A percentile compares a stretch with the other conserved stretches of the same genome.
These are phyloP conservation scores for Oryza brachyantha DNA, from an alignment of 176 grass and related monocot genomes.

Conservation along the genomic window DNA sequence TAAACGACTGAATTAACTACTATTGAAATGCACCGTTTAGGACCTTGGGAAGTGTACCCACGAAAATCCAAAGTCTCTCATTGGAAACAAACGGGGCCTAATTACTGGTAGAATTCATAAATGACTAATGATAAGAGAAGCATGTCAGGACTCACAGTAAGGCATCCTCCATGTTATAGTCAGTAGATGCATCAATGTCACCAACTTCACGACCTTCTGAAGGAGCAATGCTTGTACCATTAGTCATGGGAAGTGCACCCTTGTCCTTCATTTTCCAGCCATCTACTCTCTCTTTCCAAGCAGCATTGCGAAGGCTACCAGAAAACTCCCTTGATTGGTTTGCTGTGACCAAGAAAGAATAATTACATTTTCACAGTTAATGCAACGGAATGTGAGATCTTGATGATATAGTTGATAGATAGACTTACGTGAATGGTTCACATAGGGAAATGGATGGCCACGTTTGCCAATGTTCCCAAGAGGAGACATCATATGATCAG, in stretches of 20 bases:
- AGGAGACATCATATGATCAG: constrained; percentile 93
- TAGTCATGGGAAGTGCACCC: constrained; percentile 75
- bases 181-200: constrained; percentile 92
- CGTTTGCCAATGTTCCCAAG: constrained; percentile 71
- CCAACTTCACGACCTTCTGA: constrained; percentile 76
- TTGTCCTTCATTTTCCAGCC: constrained; percentile 99
- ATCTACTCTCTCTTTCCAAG: constrained; percentile 99
- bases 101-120: neutral
- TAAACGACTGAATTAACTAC: no score
- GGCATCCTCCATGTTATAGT: constrained; percentile 94
- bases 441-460: constrained; percentile 69
- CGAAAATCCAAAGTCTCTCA: no score
- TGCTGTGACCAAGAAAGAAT: constrained; percentile 42
- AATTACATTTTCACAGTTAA: constrained; percentile 5
- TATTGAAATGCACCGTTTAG: no score
- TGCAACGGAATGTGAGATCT: neutral
- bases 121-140: neutral
- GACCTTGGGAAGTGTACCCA: no score
- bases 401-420: constrained; percentile 7
- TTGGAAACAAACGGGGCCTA: no score
- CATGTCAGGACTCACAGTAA: constrained; percentile 68
- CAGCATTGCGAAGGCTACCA: constrained; percentile 86
- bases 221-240: constrained; percentile 90
- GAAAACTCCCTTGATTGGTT: constrained; percentile 95
- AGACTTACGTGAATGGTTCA: constrained; percentile 69